Conservation (phyloP, 805 yeast species). For the Grigorovia humatica region DNA sequence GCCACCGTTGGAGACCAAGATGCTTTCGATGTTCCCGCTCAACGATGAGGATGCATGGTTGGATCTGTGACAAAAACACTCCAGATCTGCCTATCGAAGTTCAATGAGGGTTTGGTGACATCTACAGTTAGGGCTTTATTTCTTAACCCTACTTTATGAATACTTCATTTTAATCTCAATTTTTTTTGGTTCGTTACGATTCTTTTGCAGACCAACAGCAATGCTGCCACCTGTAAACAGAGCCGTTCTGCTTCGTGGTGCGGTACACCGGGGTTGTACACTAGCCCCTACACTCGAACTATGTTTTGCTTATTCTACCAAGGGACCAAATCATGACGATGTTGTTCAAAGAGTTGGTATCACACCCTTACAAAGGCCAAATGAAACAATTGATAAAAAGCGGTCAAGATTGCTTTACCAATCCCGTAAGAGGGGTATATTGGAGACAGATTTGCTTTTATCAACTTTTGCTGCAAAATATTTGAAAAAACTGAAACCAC, state of each 20-base stretch:
- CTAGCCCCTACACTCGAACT: too few species aligned
- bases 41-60: slow-evolving; percentile 26
- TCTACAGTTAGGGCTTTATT: too few species aligned
- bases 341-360: slow-evolving; percentile 46
- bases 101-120: too few species aligned
- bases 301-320: not conserved
- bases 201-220: too few species aligned
- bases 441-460: slow-evolving; percentile 81
- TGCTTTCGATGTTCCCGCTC: slow-evolving; percentile 20
- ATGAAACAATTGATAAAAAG: slow-evolving; percentile 63
- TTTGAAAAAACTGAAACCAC: slow-evolving; percentile 45
- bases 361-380: slow-evolving; percentile 65
- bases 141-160: too few species aligned
- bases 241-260: too few species aligned
- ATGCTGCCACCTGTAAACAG: too few species aligned
- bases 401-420: slow-evolving; percentile 87
- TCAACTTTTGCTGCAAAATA: slow-evolving; percentile 77
- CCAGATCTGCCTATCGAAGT: too few species aligned
- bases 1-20: slow-evolving; percentile 21
- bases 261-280: too few species aligned
- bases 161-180: too few species aligned
- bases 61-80: slow-evolving; percentile 1
- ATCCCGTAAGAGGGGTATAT: slow-evolving; percentile 86
- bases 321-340: slow-evolving; percentile 16
- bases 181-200: too few species aligned